Evolutionary conservation across 495 filamentous ascomycete genomes (phyloP), one percentile per base, ranked within the genome.

Genomic region (Bacidia gigantensis): DNA sequence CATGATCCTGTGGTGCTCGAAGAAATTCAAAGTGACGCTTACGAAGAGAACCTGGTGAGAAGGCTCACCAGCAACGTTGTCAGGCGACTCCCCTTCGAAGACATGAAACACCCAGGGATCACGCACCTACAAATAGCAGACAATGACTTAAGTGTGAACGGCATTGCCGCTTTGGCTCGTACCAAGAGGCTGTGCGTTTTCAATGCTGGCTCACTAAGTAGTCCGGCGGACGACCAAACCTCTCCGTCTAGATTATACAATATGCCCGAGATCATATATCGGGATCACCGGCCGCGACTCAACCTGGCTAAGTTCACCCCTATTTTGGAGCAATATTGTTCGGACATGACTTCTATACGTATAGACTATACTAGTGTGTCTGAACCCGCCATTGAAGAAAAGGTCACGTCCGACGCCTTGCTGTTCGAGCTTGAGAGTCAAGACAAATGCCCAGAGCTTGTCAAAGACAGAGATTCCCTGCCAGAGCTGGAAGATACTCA

Each of bases 121-220:
- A 81, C 77, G 0, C 78, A 82, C 62, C 67, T 82, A 5, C 77
- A 76, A 58, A 72, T 81, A 20, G 66, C 77, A 23, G 66, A 78
- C 32, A 84, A 84, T 53, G 66, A 65, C 9, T 66, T 84, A 35
- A 77, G 73, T 14, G 71, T 78, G 0, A 75, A 78, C 58, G 79
- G 76, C 11, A 63, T 74, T 12, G 74, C 74, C 5, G 72, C 69
- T 40, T 67, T 83, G 17, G 49, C 81, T 22, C 60, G 67, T 51
- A 73, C 77, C 22, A 63, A 59, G 53, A 61, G 70, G 50, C 64
- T 82, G 7, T 65, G 78, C 56, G 69, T 74, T 23, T 61, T 79
- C 24, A 75, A 82, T 65, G 63, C 71, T 26, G 74, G 75, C 10
- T 71, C 65, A 14, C 62, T 70, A 22, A 66, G 69, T 46, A 66